Conservation (phyloP, 768 basidiomycete species). For the Hygrophoropsis aurantiaca region DNA sequence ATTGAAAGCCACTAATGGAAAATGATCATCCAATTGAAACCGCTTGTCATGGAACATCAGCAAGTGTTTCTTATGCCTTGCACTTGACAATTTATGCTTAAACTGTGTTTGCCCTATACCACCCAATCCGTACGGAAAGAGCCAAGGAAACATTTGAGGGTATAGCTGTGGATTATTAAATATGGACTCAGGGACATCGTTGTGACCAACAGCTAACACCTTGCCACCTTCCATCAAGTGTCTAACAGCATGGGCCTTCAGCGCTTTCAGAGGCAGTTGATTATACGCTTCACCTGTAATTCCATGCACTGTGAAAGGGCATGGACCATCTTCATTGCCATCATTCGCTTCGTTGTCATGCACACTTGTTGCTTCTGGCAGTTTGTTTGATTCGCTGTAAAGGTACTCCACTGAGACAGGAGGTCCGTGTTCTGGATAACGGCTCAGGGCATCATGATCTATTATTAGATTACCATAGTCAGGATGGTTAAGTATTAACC, state of each 20-base stretch:
- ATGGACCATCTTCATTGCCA: slow-evolving; percentile 39
- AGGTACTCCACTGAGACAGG: slow-evolving; percentile 19
- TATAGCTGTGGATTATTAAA: too few relatives aligned
- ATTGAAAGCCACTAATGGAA: too few relatives aligned
- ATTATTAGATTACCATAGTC: slow-evolving; percentile 32
- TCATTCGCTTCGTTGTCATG: slow-evolving; percentile 27
- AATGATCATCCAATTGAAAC: slow-evolving; percentile 38
- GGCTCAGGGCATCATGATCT: slow-evolving; percentile 19
- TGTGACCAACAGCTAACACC: too few relatives aligned
- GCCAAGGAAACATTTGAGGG: too few relatives aligned
- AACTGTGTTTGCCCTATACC: slow-evolving; percentile 29
- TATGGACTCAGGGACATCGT: too few relatives aligned
- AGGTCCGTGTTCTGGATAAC: slow-evolving; percentile 21
- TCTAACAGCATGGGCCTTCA: slow-evolving; percentile 25
- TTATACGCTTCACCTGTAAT: slow-evolving; percentile 25
- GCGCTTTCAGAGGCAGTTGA: slow-evolving; percentile 12
- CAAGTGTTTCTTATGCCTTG: slow-evolving; percentile 25
- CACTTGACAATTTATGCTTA: slow-evolving; percentile 24
- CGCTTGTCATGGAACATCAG: slow-evolving; percentile 41
- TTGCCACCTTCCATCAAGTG: too few relatives aligned
- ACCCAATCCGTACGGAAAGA: slow-evolving; percentile 41
- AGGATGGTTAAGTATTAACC: slow-evolving; percentile 34
- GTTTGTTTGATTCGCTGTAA: slow-evolving; percentile 22
- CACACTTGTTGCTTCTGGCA: slow-evolving; percentile 25
- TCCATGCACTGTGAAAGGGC: too few relatives aligned